Evolutionary conservation across 768 basidiomycete species (phyloP).

Genomic region (Sistotremastrum suecicum): DNA sequence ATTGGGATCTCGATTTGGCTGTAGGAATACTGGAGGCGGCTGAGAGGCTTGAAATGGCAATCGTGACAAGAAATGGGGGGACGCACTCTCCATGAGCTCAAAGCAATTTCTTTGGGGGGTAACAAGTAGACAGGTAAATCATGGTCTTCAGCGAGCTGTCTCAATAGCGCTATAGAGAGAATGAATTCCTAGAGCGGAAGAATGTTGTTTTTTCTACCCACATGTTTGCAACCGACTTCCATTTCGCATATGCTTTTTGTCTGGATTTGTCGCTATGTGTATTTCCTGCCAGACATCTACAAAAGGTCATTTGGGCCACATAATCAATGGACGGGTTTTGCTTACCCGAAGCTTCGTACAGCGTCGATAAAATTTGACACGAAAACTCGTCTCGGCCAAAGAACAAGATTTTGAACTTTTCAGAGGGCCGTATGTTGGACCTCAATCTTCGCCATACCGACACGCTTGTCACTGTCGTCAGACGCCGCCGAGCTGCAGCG

Average conservation of each 20-base stretch:
- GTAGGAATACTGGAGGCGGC: conserved; percentile 26
- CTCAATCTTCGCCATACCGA: too few relatives aligned
- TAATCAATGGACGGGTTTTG: neutral
- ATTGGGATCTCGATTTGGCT: conserved; percentile 16
- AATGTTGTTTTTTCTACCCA: conserved; percentile 18
- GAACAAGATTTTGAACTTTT: conserved; percentile 64
- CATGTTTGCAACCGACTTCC: conserved; percentile 42
- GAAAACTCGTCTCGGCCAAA: conserved; percentile 87
- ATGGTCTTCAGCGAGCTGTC: conserved; percentile 37
- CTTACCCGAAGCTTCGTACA: conserved; percentile 51
- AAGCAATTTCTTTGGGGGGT: conserved; percentile 42
- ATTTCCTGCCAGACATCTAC: conserved; percentile 72
- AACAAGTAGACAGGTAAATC: conserved; percentile 44
- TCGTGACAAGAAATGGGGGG: neutral
- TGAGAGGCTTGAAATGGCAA: conserved; percentile 9
- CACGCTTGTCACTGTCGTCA: too few relatives aligned
- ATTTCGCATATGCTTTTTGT: conserved; percentile 47
- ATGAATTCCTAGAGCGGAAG: neutral
- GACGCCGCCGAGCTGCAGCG: too few relatives aligned
- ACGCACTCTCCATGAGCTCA: conserved; percentile 51
- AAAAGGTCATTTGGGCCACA: neutral
- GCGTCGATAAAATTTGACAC: conserved; percentile 48
- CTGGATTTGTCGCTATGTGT: conserved; percentile 58
- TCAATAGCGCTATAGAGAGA: conserved; percentile 48
- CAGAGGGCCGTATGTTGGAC: conserved; percentile 3